Evolutionary conservation across 805 yeast genomes (phyloP).

Genomic region (Maudiozyma barnettii): DNA sequence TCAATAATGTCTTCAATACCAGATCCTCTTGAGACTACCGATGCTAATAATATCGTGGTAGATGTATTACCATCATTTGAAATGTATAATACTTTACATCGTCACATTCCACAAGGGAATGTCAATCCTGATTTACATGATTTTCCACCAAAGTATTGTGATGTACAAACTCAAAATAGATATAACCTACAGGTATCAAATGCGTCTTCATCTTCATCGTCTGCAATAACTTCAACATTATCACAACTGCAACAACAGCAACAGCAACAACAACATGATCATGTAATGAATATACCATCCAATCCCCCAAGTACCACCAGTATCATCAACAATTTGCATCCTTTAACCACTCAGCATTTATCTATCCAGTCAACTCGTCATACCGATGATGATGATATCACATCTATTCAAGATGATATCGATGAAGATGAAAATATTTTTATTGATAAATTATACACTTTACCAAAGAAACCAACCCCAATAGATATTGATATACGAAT

Average conservation of each 20-base stretch:
- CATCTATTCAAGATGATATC: constrained; percentile 8
- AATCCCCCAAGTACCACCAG: not conserved
- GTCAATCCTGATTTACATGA: constrained; percentile 14
- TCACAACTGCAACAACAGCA: not conserved
- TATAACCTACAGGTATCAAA: not conserved
- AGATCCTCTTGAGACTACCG: not conserved
- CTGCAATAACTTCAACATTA: not conserved
- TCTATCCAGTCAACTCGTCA: constrained; percentile 3
- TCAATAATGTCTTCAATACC: not conserved
- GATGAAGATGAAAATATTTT: constrained; percentile 10
- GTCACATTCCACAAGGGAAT: constrained; percentile 19
- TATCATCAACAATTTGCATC: constrained; percentile 3
- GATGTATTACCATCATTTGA: constrained; percentile 23
- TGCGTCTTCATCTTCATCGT: not conserved
- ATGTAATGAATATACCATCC: not conserved
- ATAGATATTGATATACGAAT: constrained; percentile 17
- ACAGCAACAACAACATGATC: not conserved
- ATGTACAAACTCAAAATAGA: constrained; percentile 1
- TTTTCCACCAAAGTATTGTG: constrained; percentile 12
- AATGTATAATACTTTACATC: constrained; percentile 20
- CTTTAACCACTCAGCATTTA: constrained; percentile 9
- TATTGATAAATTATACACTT: constrained; percentile 18
- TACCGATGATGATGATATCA: constrained; percentile 1
- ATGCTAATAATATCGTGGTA: constrained; percentile 7
- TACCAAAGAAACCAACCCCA: constrained; percentile 15